phyloP scores from a whole-genome alignment of 179 eudicot genomes.

The Beta macrorhiza region DNA sequence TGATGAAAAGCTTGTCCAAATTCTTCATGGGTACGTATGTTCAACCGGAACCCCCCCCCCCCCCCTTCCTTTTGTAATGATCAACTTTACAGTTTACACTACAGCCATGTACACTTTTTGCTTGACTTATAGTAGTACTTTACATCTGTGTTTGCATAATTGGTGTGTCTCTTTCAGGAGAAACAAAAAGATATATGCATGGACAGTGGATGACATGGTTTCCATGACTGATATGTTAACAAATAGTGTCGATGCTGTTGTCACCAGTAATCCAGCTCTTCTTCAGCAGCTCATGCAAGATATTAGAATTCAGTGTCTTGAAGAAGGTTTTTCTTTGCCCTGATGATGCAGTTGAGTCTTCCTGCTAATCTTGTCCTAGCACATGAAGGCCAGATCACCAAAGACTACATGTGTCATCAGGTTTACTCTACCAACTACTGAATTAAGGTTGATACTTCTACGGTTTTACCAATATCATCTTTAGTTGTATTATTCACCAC shows the following conservation, averaged over 20 bases:
- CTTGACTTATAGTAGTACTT: background rate
- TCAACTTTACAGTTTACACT: background rate
- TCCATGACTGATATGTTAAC: conserved; percentile 70
- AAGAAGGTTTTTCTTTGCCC: conserved; percentile 55
- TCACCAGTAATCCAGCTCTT: conserved; percentile 72
- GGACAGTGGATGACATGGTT: conserved; percentile 83
- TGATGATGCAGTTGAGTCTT: conserved; percentile 20
- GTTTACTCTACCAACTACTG: background rate
- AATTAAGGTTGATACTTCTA: background rate
- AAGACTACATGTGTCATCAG: background rate
- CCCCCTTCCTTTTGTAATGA: background rate
- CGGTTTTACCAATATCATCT: background rate
- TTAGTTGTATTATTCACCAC: background rate
- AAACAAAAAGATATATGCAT: conserved; percentile 79
- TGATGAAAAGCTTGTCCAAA: conserved; percentile 62
- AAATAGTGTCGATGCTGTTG: conserved; percentile 67
- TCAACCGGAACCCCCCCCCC: background rate
- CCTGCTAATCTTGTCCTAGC: background rate
- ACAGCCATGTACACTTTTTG: background rate
- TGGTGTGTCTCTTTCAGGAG: conserved; percentile 49
- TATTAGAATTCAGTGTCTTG: conserved; percentile 52
- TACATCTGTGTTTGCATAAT: background rate
- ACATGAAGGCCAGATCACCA: background rate
- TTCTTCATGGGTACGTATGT: conserved; percentile 60
- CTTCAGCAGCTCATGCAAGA: conserved; percentile 75